Base-by-base conservation (phyloP, 225 moss, liverwort and hornwort genomes). In the Pseudoscleropodium purum region DNA sequence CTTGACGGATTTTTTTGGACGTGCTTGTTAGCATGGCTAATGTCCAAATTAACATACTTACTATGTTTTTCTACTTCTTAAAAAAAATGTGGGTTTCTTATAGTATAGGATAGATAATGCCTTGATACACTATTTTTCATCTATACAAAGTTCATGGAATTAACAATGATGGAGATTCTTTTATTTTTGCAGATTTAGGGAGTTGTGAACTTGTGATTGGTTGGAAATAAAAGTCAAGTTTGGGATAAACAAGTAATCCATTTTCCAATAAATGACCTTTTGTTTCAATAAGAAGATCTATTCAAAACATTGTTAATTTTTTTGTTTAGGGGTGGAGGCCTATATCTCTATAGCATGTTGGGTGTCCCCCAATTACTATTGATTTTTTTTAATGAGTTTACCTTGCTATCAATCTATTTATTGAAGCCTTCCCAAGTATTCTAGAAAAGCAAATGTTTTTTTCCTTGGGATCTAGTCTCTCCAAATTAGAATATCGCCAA, bases 21-120 rank as follows among this genome's bases (percentile, higher is more conserved):
- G n/a, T n/a, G n/a, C n/a, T n/a, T n/a, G n/a, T n/a, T n/a, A n/a
- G n/a, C n/a, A n/a, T n/a, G n/a, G n/a, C n/a, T n/a, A n/a, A n/a
- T n/a, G n/a, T n/a, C n/a, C n/a, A n/a, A n/a, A n/a, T n/a, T n/a
- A n/a, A n/a, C n/a, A n/a, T n/a, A n/a, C n/a, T n/a, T n/a, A n/a
- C n/a, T n/a, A n/a, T n/a, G n/a, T n/a, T n/a, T n/a, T n/a, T n/a
- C n/a, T n/a, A n/a, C n/a, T n/a, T n/a, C n/a, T n/a, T n/a, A n/a
- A n/a, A n/a, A n/a, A n/a, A n/a, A n/a, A n/a, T n/a, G n/a, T n/a
- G n/a, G n/a, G n/a, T n/a, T n/a, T n/a, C n/a, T n/a, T n/a, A n/a
- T n/a, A n/a, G n/a, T n/a, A n/a, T n/a, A n/a, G n/a, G 6, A 4
- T 70, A 2, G 39, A 1, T 4, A 70, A 39, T 4, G 1, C 13